Evolutionary conservation across 371 early-diverging fungal species (phyloP).

Genomic region (Syncephalastrum racemosum): DNA sequence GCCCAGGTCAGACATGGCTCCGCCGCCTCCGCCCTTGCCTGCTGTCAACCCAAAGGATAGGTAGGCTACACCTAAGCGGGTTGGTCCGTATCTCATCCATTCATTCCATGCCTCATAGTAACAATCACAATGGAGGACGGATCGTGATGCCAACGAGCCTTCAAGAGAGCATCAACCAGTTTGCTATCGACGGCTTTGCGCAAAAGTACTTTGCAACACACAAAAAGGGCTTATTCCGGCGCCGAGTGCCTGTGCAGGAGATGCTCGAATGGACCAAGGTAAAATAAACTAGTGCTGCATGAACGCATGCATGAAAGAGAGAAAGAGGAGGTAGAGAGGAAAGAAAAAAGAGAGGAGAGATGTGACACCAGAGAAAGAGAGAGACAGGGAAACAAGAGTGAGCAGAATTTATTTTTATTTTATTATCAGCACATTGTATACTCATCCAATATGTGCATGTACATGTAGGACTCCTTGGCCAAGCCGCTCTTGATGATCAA

Average conservation of each 20-base stretch:
- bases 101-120: no score
- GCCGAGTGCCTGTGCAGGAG: slow-evolving; percentile 85
- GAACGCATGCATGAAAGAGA: no score
- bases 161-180: slow-evolving; percentile 71
- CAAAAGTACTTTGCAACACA: slow-evolving; percentile 90
- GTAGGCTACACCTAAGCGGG: no score
- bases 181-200: slow-evolving; percentile 91
- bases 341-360: no score
- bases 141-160: slow-evolving; percentile 59
- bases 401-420: neutral
- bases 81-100: no score
- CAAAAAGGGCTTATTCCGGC: slow-evolving; percentile 80
- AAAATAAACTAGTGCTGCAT: neutral
- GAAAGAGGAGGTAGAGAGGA: neutral
- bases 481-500: slow-evolving; percentile 83
- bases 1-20: no score
- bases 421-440: no score
- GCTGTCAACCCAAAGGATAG: no score
- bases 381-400: neutral
- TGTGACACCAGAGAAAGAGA: neutral
- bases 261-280: slow-evolving; percentile 83
- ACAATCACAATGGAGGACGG: no score
- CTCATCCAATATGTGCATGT: neutral
- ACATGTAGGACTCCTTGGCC: slow-evolving; percentile 62
- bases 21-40: no score